A percentile compares a stretch with the other conserved stretches of the same genome.
phyloP scores from a whole-genome alignment of 768 basidiomycete genomes.

The Boletus sp. region DNA sequence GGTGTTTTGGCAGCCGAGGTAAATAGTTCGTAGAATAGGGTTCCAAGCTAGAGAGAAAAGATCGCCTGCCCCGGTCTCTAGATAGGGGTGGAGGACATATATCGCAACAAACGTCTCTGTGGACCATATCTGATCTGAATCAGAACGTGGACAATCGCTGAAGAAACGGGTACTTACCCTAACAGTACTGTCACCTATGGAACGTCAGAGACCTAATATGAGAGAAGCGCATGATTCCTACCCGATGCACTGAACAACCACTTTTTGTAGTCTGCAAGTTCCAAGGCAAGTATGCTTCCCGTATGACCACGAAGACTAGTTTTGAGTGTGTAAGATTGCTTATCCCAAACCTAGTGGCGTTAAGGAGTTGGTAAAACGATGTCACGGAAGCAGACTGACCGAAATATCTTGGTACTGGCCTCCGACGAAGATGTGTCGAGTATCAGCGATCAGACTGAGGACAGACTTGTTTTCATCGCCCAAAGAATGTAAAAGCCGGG shows the following conservation, averaged over 20 bases:
- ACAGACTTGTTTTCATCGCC: constrained; percentile 67
- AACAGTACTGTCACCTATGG: constrained; percentile 80
- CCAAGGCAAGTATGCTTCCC: constrained; percentile 78
- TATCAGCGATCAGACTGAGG: constrained; percentile 70
- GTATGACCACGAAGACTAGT: constrained; percentile 75
- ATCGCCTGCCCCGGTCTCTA: constrained; percentile 81
- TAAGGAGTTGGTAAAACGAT: neutral
- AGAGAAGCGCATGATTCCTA: constrained; percentile 30
- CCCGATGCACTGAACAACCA: constrained; percentile 93
- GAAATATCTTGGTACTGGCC: constrained; percentile 75
- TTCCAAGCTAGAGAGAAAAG: constrained; percentile 85
- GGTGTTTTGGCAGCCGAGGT: constrained; percentile 89
- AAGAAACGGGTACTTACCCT: constrained; percentile 46
- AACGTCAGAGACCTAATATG: neutral
- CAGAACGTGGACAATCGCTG: constrained; percentile 1
- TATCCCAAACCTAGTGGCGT: constrained; percentile 75
- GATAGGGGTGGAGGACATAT: constrained; percentile 72
- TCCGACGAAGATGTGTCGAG: constrained; percentile 74
- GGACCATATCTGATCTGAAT: constrained; percentile 67
- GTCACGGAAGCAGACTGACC: constrained; percentile 38
- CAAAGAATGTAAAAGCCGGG: constrained; percentile 64
- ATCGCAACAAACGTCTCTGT: constrained; percentile 62
- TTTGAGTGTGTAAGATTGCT: constrained; percentile 62
- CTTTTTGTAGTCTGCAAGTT: constrained; percentile 66
- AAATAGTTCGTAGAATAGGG: constrained; percentile 62